Conservation (phyloP, 345 rosid genomes). For the Gossypium bickii region DNA sequence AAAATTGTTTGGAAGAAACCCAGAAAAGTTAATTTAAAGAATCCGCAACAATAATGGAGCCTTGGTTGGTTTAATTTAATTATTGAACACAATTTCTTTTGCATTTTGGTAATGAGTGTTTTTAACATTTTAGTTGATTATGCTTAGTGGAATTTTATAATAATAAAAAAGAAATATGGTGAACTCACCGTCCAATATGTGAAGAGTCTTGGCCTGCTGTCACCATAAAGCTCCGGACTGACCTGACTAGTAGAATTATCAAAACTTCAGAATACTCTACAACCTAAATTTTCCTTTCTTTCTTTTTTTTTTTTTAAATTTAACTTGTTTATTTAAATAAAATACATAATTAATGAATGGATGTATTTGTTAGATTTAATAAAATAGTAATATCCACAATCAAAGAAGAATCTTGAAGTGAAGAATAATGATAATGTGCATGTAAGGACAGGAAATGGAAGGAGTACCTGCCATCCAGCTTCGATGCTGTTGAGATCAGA, state of each 20-base stretch:
- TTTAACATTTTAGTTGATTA: neutral
- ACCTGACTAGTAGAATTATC: slow-evolving; percentile 92
- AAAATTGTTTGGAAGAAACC: neutral
- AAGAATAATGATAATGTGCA: slow-evolving; percentile 7
- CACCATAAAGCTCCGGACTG: slow-evolving; percentile 99
- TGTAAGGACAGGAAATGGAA: slow-evolving; percentile 27
- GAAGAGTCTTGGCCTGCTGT: slow-evolving; percentile 87
- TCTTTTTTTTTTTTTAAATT: neutral
- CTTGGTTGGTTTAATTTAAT: slow-evolving; percentile 2
- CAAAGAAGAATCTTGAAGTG: neutral
- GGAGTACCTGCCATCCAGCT: slow-evolving; percentile 99
- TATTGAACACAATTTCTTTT: neutral
- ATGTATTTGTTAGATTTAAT: neutral
- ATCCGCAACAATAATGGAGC: neutral
- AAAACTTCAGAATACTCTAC: slow-evolving; percentile 41
- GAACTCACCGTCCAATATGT: slow-evolving; percentile 93
- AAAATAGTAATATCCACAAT: neutral
- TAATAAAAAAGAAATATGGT: neutral
- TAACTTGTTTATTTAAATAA: neutral
- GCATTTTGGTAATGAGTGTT: neutral
- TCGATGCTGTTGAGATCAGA: slow-evolving; percentile 97
- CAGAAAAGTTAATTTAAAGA: slow-evolving; percentile 3
- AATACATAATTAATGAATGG: neutral
- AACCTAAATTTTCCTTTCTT: neutral
- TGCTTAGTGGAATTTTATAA: neutral